Conservation (phyloP, 306 rosid genomes). For the Purshia tridentata region DNA sequence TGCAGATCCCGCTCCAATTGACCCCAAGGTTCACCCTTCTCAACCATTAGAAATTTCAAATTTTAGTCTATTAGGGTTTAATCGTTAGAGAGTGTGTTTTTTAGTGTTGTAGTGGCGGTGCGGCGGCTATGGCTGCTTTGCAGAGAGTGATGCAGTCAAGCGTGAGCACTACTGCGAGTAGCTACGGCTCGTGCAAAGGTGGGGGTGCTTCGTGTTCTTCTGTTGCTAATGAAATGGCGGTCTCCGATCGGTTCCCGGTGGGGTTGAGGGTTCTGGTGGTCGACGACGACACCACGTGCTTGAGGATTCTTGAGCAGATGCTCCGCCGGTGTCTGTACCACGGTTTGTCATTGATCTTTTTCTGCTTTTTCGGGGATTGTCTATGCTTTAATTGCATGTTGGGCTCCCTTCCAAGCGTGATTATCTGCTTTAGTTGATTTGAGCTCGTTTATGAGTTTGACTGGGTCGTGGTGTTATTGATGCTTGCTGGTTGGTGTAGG, state of each 20-base stretch:
- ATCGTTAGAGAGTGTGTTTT: background rate
- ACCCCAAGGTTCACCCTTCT: background rate
- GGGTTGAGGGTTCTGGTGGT: conserved; percentile 61
- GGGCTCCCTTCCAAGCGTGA: background rate
- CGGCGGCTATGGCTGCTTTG: conserved; percentile 45
- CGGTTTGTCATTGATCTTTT: conserved; percentile 30
- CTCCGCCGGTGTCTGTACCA: conserved; percentile 40
- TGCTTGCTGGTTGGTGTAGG: background rate
- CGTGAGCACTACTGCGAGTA: conserved; percentile 23
- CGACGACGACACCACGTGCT: conserved; percentile 44
- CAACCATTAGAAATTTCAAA: conserved; percentile 6
- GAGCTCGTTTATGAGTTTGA: background rate
- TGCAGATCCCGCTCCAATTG: conserved; percentile 20
- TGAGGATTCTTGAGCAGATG: conserved; percentile 39
- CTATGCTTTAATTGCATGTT: background rate
- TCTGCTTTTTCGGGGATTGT: background rate
- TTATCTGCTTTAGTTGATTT: background rate
- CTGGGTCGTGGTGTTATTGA: background rate
- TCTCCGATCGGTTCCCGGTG: conserved; percentile 36
- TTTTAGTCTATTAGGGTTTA: conserved; percentile 2
- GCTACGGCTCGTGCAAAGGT: conserved; percentile 30
- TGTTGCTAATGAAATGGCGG: background rate
- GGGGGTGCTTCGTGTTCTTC: conserved; percentile 11
- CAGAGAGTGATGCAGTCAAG: conserved; percentile 50
- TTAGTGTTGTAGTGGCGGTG: background rate